Evolutionary conservation across 495 filamentous ascomycete species (phyloP).

Genomic region (Penicillium flavigenum): DNA sequence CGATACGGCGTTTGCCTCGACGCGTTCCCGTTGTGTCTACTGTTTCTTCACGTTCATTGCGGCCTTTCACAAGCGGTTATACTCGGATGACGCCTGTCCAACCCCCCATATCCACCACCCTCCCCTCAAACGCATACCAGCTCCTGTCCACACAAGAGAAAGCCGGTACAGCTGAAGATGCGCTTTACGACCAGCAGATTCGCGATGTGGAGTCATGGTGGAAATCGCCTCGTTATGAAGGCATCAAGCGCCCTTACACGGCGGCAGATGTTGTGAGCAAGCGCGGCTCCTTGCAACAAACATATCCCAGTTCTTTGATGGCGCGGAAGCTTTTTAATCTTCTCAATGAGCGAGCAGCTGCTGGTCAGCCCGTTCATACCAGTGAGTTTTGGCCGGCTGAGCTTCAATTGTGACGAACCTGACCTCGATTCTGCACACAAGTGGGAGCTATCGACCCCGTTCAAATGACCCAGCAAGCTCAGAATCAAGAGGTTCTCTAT

Average conservation of each 20-base stretch:
- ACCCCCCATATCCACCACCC: conserved; percentile 56
- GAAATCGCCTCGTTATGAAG: conserved; percentile 74
- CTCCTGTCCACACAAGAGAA: conserved; percentile 72
- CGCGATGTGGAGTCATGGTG: conserved; percentile 86
- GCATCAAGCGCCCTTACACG: conserved; percentile 88
- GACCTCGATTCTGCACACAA: conserved; percentile 42
- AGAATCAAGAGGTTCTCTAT: conserved; percentile 93
- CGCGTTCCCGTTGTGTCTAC: conserved; percentile 23
- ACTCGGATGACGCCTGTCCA: conserved; percentile 49
- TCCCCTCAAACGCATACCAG: conserved; percentile 74
- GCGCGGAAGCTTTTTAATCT: conserved; percentile 91
- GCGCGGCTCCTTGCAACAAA: conserved; percentile 79
- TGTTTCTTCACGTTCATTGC: conserved; percentile 31
- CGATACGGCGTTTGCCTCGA: conserved; percentile 40
- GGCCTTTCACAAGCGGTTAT: conserved; percentile 46
- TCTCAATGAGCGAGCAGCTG: conserved; percentile 68
- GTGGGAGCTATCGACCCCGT: conserved; percentile 98
- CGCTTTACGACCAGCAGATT: conserved; percentile 74
- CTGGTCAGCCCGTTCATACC: conserved; percentile 86
- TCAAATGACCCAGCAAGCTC: conserved; percentile 98
- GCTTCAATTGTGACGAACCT: conserved; percentile 1
- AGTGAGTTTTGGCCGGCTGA: conserved; percentile 49
- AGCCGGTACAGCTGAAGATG: conserved; percentile 75
- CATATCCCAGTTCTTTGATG: conserved; percentile 88
- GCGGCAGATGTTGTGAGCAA: conserved; percentile 91